A percentile compares a stretch with the other conserved stretches of the same genome.
phyloP scores from a whole-genome alignment of 768 basidiomycete genomes.

The Termitomyces sp. region DNA sequence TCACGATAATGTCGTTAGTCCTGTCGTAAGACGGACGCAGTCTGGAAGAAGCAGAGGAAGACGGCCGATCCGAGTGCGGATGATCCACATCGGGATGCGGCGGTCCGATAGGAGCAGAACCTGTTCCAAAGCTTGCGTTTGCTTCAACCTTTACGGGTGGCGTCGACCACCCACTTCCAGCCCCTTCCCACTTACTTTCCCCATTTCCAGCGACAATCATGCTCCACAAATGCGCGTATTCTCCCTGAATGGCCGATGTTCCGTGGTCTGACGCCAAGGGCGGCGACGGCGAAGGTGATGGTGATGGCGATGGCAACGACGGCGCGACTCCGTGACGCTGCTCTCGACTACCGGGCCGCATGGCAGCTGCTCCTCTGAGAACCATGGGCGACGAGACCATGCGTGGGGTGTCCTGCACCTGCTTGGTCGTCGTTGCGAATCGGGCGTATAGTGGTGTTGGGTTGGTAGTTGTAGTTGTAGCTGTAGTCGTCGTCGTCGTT shows the following conservation, averaged over 20 bases:
- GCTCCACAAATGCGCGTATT: constrained; percentile 13
- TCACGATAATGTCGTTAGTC: too few relatives aligned
- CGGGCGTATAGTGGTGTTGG: constrained; percentile 37
- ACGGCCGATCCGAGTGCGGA: background rate
- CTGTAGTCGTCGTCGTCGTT: constrained; percentile 7
- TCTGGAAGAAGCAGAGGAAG: background rate
- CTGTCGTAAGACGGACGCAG: too few relatives aligned
- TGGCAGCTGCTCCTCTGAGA: constrained; percentile 8
- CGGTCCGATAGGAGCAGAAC: background rate
- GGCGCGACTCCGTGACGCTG: too few relatives aligned
- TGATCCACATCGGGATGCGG: background rate
- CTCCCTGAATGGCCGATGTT: constrained; percentile 7
- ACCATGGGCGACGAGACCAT: constrained; percentile 33
- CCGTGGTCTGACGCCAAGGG: background rate
- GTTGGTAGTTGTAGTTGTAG: too few relatives aligned
- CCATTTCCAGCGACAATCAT: constrained; percentile 10
- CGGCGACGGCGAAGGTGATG: background rate
- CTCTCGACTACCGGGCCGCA: background rate
- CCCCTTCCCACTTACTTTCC: too few relatives aligned
- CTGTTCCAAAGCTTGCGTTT: too few relatives aligned
- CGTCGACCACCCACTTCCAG: too few relatives aligned
- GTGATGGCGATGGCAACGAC: too few relatives aligned
- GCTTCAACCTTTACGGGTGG: too few relatives aligned
- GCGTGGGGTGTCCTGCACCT: constrained; percentile 16
- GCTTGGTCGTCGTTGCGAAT: constrained; percentile 26